Conservation (phyloP, 2,329 filamentous ascomycete genomes). For the Phyllosticta citriasiana region DNA sequence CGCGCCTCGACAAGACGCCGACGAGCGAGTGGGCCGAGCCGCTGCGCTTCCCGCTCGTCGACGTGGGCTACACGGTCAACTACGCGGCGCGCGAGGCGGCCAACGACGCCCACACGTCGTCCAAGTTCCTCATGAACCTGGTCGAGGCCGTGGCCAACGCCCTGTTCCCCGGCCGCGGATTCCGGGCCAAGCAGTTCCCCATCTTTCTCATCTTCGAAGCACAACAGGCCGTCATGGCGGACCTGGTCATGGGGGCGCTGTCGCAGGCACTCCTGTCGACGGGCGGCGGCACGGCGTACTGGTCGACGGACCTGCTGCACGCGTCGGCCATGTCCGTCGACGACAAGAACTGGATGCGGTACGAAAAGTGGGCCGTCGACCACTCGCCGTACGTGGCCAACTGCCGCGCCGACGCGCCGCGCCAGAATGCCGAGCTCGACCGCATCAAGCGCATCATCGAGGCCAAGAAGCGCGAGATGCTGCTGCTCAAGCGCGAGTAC, state of each 20-base stretch:
- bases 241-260: constrained; percentile 6
- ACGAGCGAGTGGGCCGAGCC: constrained; percentile 3
- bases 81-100: constrained; percentile 3
- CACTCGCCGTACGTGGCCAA: constrained; percentile 10
- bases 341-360: constrained; percentile 10
- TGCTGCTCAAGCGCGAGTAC: constrained; percentile 10
- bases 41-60: constrained; percentile 11
- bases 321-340: constrained; percentile 6
- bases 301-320: constrained; percentile 9
- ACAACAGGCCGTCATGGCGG: constrained; percentile 11
- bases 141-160: constrained; percentile 6
- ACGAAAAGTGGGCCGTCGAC: constrained; percentile 11
- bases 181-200: constrained; percentile 3
- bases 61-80: constrained; percentile 10
- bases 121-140: constrained; percentile 8
- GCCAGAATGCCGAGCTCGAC: constrained; percentile 8
- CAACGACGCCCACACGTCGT: constrained; percentile 1
- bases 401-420: constrained; percentile 9
- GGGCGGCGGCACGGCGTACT: constrained; percentile 9
- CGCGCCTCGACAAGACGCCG: constrained; percentile 9
- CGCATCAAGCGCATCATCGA: constrained; percentile 11
- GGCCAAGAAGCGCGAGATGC: constrained; percentile 11
- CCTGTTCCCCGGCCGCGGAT: constrained; percentile 3
- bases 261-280: constrained; percentile 7
- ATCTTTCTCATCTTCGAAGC: constrained; percentile 10